Percentiles rank a stretch among this genome's conserved stretches.
Conservation (phyloP, 1,139 yeast genomes). For the Suhomyces choctaworum region DNA sequence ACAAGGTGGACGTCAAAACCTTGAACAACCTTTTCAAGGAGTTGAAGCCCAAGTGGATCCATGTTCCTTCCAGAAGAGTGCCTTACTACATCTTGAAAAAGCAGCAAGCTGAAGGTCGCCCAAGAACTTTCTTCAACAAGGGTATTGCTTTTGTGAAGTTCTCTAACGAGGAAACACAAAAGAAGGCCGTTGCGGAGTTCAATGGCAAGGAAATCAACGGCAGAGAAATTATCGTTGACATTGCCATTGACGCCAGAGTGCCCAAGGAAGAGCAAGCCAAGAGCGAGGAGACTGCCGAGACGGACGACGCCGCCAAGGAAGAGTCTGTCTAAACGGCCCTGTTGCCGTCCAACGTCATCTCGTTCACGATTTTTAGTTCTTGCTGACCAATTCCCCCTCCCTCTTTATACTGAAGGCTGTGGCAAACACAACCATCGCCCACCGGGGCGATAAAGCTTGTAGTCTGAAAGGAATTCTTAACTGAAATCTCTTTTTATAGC, state of each 20-base stretch:
- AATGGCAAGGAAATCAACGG: conserved; percentile 55
- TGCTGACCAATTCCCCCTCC: conserved; percentile 6
- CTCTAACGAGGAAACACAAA: conserved; percentile 47
- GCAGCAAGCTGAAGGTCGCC: conserved; percentile 27
- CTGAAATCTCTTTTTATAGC: conserved; percentile 14
- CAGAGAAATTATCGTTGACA: conserved; percentile 53
- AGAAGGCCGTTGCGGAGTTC: conserved; percentile 50
- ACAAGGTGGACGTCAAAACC: conserved; percentile 45
- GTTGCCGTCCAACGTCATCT: conserved; percentile 1
- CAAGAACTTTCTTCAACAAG: conserved; percentile 49
- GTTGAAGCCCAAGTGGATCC: conserved; percentile 54
- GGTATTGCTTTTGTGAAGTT: conserved; percentile 67
- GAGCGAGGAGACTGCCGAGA: conserved; percentile 9
- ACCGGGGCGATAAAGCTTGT: conserved; percentile 6
- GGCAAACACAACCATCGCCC: neutral
- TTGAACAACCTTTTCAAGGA: conserved; percentile 47
- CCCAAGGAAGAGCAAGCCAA: conserved; percentile 24
- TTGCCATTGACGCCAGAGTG: conserved; percentile 53
- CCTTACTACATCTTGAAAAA: conserved; percentile 41
- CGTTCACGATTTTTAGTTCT: conserved; percentile 13
- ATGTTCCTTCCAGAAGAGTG: conserved; percentile 53
- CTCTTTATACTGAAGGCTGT: conserved; percentile 6
- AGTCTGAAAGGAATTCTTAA: conserved; percentile 17
- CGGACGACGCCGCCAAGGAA: conserved; percentile 3
- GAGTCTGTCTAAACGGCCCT: conserved; percentile 3